These are phyloP conservation scores for Sextonia rubra DNA, from an alignment of 164 flowering plant genomes.

Conservation along the genomic window DNA sequence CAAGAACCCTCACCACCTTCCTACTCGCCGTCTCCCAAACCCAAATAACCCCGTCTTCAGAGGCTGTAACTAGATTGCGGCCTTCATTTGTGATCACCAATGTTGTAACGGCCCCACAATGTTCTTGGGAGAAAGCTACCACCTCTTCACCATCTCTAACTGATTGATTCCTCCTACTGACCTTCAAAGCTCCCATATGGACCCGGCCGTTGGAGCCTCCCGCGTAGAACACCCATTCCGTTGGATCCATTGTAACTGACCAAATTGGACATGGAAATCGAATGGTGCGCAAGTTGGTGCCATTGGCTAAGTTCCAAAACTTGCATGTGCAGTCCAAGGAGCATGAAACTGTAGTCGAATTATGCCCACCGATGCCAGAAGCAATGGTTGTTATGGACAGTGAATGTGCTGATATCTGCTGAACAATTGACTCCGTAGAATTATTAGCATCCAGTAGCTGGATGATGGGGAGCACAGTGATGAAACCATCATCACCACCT, in stretches of 20 bases:
- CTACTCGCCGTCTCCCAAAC: slow-evolving; percentile 33
- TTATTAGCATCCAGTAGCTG: slow-evolving; percentile 18
- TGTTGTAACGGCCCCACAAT: slow-evolving; percentile 27
- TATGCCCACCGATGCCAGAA: slow-evolving; percentile 9
- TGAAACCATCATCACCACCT: slow-evolving; percentile 23
- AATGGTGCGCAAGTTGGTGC: slow-evolving; percentile 22
- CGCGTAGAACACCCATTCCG: slow-evolving; percentile 25
- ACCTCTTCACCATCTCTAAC: slow-evolving; percentile 2
- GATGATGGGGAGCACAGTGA: slow-evolving; percentile 17
- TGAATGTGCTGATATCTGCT: slow-evolving; percentile 26
- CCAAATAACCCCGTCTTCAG: slow-evolving; percentile 42
- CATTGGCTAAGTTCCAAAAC: slow-evolving; percentile 36
- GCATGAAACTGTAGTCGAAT: slow-evolving; percentile 27
- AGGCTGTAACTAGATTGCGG: slow-evolving; percentile 33
- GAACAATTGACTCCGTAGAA: not conserved
- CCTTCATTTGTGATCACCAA: slow-evolving; percentile 16
- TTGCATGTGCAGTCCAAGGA: slow-evolving; percentile 44
- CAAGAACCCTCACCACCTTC: slow-evolving; percentile 20
- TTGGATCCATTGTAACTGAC: slow-evolving; percentile 21
- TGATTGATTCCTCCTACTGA: not conserved
- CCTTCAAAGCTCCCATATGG: slow-evolving; percentile 27
- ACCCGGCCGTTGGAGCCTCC: slow-evolving; percentile 50
- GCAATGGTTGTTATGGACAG: slow-evolving; percentile 32
- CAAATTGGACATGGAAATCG: slow-evolving; percentile 32
- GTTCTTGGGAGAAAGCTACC: slow-evolving; percentile 20